Evolutionary conservation across 2,329 filamentous ascomycete genomes (phyloP).

Genomic region (Aspergillus jensenii): DNA sequence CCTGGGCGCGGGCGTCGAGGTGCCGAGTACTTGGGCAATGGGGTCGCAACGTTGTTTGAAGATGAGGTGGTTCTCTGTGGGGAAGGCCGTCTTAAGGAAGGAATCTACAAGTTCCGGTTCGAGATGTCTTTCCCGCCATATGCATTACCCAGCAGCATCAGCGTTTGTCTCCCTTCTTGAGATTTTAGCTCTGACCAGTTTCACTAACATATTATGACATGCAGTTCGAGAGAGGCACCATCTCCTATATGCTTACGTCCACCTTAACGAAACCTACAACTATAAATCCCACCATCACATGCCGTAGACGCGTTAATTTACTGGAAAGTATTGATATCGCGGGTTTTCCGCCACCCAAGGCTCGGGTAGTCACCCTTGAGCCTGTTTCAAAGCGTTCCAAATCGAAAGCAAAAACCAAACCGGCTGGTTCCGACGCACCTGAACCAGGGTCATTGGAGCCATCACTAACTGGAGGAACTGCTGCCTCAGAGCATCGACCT

Average conservation of each 20-base stretch:
- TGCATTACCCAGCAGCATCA: slow-evolving; percentile 78
- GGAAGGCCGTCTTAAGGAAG: slow-evolving; percentile 62
- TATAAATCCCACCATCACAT: slow-evolving; percentile 75
- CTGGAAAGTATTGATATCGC: slow-evolving; percentile 85
- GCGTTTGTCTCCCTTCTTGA: slow-evolving; percentile 60
- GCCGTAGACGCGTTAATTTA: slow-evolving; percentile 77
- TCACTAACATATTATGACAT: slow-evolving; percentile 2
- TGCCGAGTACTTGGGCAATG: slow-evolving; percentile 62
- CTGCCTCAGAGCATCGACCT: slow-evolving; percentile 36
- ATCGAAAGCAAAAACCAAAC: slow-evolving; percentile 55
- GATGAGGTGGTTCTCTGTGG: slow-evolving; percentile 65
- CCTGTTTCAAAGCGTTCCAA: slow-evolving; percentile 72
- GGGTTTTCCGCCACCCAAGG: slow-evolving; percentile 68
- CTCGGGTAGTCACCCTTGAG: slow-evolving; percentile 82
- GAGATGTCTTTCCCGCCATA: slow-evolving; percentile 61
- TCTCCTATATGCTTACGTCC: slow-evolving; percentile 86
- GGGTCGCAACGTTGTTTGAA: slow-evolving; percentile 64
- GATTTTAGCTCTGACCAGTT: neutral
- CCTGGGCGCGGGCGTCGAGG: slow-evolving; percentile 54
- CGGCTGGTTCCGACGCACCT: slow-evolving; percentile 41
- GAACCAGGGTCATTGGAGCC: slow-evolving; percentile 48
- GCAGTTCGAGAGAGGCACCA: slow-evolving; percentile 91
- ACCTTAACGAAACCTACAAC: slow-evolving; percentile 86
- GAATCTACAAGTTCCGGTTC: slow-evolving; percentile 67
- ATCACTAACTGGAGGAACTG: slow-evolving; percentile 39